A percentile compares a stretch with the other conserved stretches of the same genome.
Conservation (phyloP, 768 basidiomycete genomes). For the Calocybe cyanea region DNA sequence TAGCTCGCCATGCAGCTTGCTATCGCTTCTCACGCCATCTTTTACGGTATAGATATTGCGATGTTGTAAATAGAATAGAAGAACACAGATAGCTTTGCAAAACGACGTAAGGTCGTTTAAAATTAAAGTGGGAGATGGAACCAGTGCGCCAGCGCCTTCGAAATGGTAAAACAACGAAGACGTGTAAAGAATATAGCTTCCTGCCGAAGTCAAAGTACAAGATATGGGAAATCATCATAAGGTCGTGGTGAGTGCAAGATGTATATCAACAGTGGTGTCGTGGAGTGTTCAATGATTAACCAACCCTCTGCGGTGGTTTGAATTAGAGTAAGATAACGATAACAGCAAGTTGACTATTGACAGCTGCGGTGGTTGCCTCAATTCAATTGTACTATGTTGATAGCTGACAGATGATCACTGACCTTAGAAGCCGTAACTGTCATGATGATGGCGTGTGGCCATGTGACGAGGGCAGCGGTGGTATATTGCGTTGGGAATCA, state of each 20-base stretch:
- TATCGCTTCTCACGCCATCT: no score
- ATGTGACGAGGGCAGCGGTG: conserved; percentile 19
- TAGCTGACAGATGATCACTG: conserved; percentile 1
- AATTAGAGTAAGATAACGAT: not conserved
- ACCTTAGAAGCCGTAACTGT: not conserved
- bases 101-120: conserved; percentile 1
- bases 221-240: conserved; percentile 4
- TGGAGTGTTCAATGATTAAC: conserved; percentile 14
- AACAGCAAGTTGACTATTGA: not conserved
- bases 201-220: not conserved
- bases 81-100: not conserved
- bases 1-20: no score
- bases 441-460: conserved; percentile 8
- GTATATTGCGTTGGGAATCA: conserved; percentile 25
- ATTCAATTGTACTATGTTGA: not conserved
- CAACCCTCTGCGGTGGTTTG: conserved; percentile 7
- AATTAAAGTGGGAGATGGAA: not conserved
- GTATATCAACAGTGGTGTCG: not conserved
- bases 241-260: conserved; percentile 6
- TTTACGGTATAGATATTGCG: no score
- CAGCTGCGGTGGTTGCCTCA: no score
- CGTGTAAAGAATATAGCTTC: no score
- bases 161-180: not conserved
- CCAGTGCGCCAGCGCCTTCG: conserved; percentile 8
- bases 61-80: not conserved